Evolutionary conservation across 2,329 filamentous ascomycete species (phyloP), one percentile per base, ranked within the genome.

Genomic region (Alternaria sp.): DNA sequence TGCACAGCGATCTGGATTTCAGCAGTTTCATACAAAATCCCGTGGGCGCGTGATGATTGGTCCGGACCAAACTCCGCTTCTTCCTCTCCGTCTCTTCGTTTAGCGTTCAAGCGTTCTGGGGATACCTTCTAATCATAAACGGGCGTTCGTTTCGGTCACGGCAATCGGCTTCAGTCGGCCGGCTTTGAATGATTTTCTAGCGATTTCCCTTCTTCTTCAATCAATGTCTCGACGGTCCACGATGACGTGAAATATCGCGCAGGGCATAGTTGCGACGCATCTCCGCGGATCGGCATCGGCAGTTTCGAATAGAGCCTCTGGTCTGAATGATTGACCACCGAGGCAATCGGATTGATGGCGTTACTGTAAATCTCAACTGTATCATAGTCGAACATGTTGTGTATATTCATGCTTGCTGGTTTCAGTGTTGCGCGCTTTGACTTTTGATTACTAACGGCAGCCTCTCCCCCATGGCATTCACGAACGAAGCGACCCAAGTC

Each of bases 1-100:
- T 66, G 28, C 63, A 69, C 21, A 71, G 54, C 51, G 75, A 78
- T 29, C 46, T 78, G 51, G 75, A 78, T 41, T 77, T 78, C 60
- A 76, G 58, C 63, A 74, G 60, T 49, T 78, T 76, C 66, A 72
- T 78, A 60, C 65, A 75, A 54, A 76, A 75, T 60, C 72, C 71
- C 33, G 67, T 74, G 10, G 69, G 68, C 46, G 72, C 71, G 56
- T 76, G 63, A 73, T 62, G 55, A 72, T 65, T 63, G 55, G 62
- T 45, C 51, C 60, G 53, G 53, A 39, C 37, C 54, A 48, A 41
- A 63, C 57, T 62, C 58, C 56, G 66, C 63, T 51, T 63, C 64
- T 56, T 60, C 63, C 46, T 60, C 68, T 60, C 68, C 62, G 45
- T 58, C 50, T 61, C 59, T 67, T 66, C 61, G 51, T 74, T 62